phyloP scores from a whole-genome alignment of 495 filamentous ascomycete species.

The Gamarada debralockiae region DNA sequence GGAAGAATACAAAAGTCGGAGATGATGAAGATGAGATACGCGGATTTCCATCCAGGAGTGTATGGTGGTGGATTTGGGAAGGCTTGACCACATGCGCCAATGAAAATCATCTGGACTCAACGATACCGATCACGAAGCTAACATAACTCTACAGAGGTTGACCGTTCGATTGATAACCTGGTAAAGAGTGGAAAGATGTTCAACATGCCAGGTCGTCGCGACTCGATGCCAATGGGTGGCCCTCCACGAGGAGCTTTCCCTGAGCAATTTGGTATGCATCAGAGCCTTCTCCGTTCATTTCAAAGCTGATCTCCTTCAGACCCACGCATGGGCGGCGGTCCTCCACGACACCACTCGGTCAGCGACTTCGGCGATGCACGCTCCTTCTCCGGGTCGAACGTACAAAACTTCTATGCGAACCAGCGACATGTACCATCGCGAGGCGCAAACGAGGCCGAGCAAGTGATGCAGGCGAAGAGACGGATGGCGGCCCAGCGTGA shows the following conservation, averaged over 20 bases:
- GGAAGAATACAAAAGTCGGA: not conserved
- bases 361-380: conserved; percentile 74
- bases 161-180: conserved; percentile 92
- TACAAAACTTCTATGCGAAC: conserved; percentile 89
- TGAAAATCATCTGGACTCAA: not conserved
- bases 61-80: not conserved
- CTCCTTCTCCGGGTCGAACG: conserved; percentile 69
- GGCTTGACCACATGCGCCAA: conserved; percentile 6
- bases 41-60: too few relatives aligned
- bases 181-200: conserved; percentile 95
- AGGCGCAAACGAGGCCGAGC: conserved; percentile 85
- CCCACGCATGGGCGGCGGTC: conserved; percentile 58
- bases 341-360: conserved; percentile 73
- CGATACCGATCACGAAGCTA: conserved; percentile 9
- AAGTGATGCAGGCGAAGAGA: conserved; percentile 98
- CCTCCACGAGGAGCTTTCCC: not conserved
- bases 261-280: conserved; percentile 29
- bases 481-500: conserved; percentile 98
- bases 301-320: conserved; percentile 26
- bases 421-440: conserved; percentile 83
- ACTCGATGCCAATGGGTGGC: conserved; percentile 74
- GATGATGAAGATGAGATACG: not conserved
- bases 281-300: conserved; percentile 54
- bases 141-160: conserved; percentile 68
- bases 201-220: conserved; percentile 66